phyloP scores from a whole-genome alignment of 495 filamentous ascomycete species.

The Xylaria flabelliformis region DNA sequence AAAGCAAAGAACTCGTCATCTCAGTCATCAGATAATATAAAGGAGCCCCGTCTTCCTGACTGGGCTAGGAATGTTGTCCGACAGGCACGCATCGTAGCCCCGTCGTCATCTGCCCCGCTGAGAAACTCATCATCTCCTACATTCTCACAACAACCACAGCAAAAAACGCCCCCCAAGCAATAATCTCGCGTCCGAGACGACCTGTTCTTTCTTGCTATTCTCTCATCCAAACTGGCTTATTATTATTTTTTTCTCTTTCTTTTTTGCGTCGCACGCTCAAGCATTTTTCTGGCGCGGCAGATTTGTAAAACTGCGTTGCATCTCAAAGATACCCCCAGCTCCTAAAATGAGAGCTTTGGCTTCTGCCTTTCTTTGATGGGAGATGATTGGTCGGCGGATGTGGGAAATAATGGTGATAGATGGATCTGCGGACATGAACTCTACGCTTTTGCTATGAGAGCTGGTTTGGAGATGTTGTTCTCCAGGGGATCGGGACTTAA shows the following conservation, averaged over 20 bases:
- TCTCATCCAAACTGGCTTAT: neutral
- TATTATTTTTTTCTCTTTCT: neutral
- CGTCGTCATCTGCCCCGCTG: conserved; percentile 20
- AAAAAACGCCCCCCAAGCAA: conserved; percentile 6
- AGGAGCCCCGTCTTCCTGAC: conserved; percentile 34
- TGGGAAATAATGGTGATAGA: neutral
- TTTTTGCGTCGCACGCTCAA: neutral
- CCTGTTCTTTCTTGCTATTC: neutral
- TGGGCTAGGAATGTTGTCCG: conserved; percentile 36
- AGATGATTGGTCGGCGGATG: neutral
- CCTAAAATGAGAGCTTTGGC: conserved; percentile 11
- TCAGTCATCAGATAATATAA: conserved; percentile 16
- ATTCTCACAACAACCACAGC: conserved; percentile 6
- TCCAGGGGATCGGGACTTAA: neutral
- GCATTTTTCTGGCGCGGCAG: neutral
- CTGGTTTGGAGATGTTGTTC: neutral
- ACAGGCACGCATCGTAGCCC: conserved; percentile 29
- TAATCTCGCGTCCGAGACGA: neutral
- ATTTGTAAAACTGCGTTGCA: conserved; percentile 1
- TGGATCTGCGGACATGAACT: conserved; percentile 1
- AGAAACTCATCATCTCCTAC: conserved; percentile 1
- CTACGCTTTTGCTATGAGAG: neutral
- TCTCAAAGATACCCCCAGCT: conserved; percentile 24
- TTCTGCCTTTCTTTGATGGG: conserved; percentile 5
- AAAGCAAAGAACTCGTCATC: conserved; percentile 29